Base-by-base conservation (phyloP, 768 basidiomycete species). In the Podaxis mareebaensis region DNA sequence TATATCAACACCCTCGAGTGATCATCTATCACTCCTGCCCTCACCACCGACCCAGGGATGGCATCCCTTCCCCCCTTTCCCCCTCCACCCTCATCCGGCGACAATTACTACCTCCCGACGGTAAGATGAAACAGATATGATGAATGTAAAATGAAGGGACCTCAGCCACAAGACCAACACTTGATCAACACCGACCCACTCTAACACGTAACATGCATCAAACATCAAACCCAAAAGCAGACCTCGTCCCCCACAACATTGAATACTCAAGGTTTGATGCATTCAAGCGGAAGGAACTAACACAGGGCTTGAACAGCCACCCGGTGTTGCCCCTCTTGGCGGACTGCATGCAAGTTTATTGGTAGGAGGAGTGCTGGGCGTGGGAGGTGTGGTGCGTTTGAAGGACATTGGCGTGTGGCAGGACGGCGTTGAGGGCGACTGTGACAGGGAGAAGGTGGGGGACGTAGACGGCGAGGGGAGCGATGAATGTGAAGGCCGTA, bases 361-460 rank as follows among this genome's bases (percentile, higher is more conserved):
- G 33, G 33, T 33, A 10, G 33, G 30, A 33, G 30, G 33, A 0
- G 33, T 33, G 33, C 8, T 33, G 33, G 33, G 33, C 33, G 33
- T 10, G 33, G 33, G 33, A 33, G 33, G 51, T 12, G 11, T 26
- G 13, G 48, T 38, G 10, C 65, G 61, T 39, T 66, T 66, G 33
- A 67, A 63, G 22, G 36, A 54, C 33, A 64, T 53, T 3, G 62
- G 59, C 4, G 63, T 44, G 52, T 65, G 64, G 26, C 44, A 64
- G 49, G 54, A 33, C 17, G 60, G 48, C 26, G 51, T n/a, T 3
- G 52, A 28, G 52, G 36, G 60, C 33, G 49, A 52, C 51, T 63
- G 57, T 17, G 33, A 33, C 33, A 48, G 26, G 28, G 52, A n/a
- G 13, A 60, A 10, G 2, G 52, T 22, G n/a, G 58, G 58, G 28